These are phyloP conservation scores for Incumbomyces delicatus DNA, from an alignment of 2,329 filamentous ascomycete species.

Conservation along the genomic window DNA sequence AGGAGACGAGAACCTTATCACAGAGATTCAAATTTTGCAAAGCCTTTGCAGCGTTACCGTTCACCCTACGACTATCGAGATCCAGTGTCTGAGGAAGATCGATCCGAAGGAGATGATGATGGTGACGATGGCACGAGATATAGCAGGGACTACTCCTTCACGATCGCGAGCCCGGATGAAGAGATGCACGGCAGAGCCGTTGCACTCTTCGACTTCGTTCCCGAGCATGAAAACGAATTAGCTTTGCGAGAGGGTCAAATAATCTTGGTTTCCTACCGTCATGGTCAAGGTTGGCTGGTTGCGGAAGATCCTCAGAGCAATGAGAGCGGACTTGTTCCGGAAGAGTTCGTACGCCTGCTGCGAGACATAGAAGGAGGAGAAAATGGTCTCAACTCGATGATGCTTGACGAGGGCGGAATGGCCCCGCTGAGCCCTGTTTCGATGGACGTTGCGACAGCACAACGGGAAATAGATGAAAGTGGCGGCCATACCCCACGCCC, in stretches of 20 bases:
- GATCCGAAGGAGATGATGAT: conserved; percentile 48
- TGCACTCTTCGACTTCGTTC: conserved; percentile 85
- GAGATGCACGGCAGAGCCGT: conserved; percentile 97
- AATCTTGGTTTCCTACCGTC: conserved; percentile 90
- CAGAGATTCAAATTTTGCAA: conserved; percentile 47
- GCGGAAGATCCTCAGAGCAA: conserved; percentile 90
- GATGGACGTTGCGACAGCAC: no score
- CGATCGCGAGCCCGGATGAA: conserved; percentile 88
- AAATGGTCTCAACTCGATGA: conserved; percentile 57
- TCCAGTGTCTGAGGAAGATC: conserved; percentile 34
- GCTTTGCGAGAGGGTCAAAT: conserved; percentile 89
- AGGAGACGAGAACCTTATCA: conserved; percentile 49
- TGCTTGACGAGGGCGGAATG: conserved; percentile 28
- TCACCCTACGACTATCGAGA: conserved; percentile 15
- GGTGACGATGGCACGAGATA: conserved; percentile 63
- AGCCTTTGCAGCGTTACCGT: conserved; percentile 28
- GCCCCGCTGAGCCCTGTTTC: conserved; percentile 48
- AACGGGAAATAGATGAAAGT: conserved; percentile 13
- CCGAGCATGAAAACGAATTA: conserved; percentile 94
- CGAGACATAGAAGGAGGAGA: conserved; percentile 88
- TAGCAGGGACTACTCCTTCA: conserved; percentile 87
- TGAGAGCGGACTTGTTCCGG: conserved; percentile 88
- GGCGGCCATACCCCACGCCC: conserved; percentile 10
- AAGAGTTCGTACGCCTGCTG: conserved; percentile 88
- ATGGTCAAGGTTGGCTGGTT: conserved; percentile 95